phyloP scores from a whole-genome alignment of 352 stramenopile species.

The Phytopythium chamaehyphon region DNA sequence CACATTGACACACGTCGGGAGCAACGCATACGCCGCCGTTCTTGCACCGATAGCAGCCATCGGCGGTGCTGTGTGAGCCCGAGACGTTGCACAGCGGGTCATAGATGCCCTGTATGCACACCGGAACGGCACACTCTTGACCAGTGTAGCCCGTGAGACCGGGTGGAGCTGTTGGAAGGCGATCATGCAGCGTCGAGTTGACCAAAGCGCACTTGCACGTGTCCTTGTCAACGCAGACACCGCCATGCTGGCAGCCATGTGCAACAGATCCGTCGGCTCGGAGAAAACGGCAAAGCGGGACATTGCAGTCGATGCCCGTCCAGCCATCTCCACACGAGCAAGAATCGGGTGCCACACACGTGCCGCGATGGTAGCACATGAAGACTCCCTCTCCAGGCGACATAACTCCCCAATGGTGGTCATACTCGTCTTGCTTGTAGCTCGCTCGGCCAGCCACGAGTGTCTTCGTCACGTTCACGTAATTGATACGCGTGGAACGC shows the following conservation, averaged over 20 bases:
- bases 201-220: constrained; percentile 89
- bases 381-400: constrained; percentile 91
- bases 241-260: constrained; percentile 89
- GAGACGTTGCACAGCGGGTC: constrained; percentile 84
- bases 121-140: constrained; percentile 92
- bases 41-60: constrained; percentile 93
- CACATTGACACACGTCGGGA: constrained; percentile 90
- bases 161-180: constrained; percentile 61
- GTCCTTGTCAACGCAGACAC: constrained; percentile 92
- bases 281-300: constrained; percentile 88
- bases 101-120: constrained; percentile 94
- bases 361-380: constrained; percentile 92
- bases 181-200: constrained; percentile 77
- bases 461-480: constrained; percentile 87
- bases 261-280: constrained; percentile 53
- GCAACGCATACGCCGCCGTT: constrained; percentile 92
- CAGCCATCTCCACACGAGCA: constrained; percentile 92
- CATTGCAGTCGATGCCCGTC: constrained; percentile 93
- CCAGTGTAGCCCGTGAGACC: constrained; percentile 92
- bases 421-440: not conserved
- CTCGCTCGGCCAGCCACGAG: not conserved
- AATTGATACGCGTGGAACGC: constrained; percentile 87
- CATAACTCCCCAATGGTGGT: constrained; percentile 19
- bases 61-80: constrained; percentile 20
- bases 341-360: constrained; percentile 89